Conservation (phyloP, 1,284 basidiomycete species). For the Heterobasidion occidentale region DNA sequence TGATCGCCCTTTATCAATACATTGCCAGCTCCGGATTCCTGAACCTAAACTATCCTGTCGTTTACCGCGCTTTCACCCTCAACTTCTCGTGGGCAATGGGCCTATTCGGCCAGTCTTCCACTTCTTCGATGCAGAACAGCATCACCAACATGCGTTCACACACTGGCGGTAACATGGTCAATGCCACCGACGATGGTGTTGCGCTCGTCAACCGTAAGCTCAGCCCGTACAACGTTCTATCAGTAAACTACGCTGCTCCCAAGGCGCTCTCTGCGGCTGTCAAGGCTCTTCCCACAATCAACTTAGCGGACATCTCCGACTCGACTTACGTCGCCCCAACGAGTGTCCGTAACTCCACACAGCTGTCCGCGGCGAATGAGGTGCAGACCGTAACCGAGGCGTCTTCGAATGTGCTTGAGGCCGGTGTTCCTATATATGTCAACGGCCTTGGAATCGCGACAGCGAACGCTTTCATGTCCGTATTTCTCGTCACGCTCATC, state of each 20-base stretch:
- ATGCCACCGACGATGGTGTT: constrained; percentile 49
- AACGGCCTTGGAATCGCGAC: constrained; percentile 69
- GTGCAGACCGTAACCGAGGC: constrained; percentile 62
- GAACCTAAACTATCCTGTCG: constrained; percentile 80
- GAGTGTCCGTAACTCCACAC: neutral
- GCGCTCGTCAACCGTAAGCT: constrained; percentile 73
- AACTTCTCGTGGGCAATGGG: constrained; percentile 91
- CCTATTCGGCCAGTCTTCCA: constrained; percentile 55
- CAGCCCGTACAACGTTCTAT: constrained; percentile 63
- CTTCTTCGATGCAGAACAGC: constrained; percentile 61
- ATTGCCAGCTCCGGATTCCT: constrained; percentile 75
- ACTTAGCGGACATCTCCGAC: constrained; percentile 11
- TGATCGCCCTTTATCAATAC: constrained; percentile 77
- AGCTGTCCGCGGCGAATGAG: constrained; percentile 22
- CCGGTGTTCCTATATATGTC: constrained; percentile 76
- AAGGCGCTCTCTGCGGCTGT: neutral
- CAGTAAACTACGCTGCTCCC: neutral
- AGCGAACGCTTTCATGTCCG: constrained; percentile 79
- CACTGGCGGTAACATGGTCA: constrained; percentile 72
- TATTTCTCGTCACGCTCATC: constrained; percentile 67
- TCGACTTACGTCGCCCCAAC: constrained; percentile 5
- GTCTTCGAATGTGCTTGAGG: constrained; percentile 60
- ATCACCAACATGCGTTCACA: constrained; percentile 77
- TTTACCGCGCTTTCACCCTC: constrained; percentile 72
- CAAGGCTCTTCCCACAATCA: constrained; percentile 12